Conservation (phyloP, 495 filamentous ascomycete genomes). For the Saxispiralis lemnorum region DNA sequence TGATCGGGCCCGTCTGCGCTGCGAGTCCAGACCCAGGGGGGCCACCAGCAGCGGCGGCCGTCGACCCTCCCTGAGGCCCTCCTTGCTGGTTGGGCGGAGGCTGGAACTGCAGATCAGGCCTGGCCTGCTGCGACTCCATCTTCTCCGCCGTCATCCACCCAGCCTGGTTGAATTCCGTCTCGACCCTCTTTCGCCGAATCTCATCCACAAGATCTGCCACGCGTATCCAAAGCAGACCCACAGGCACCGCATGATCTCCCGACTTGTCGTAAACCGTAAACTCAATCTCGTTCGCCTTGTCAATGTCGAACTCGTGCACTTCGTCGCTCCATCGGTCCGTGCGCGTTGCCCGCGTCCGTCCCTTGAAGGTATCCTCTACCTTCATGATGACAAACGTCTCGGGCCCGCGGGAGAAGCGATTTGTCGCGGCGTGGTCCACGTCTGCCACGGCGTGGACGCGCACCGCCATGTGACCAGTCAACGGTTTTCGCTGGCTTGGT, state of each 20-base stretch:
- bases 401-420: constrained; percentile 71
- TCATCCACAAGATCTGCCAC: constrained; percentile 96
- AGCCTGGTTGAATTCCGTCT: constrained; percentile 71
- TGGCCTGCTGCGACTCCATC: constrained; percentile 43
- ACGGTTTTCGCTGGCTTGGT: constrained; percentile 81
- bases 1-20: constrained; percentile 35
- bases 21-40: constrained; percentile 23
- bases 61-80: constrained; percentile 15
- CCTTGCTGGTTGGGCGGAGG: constrained; percentile 24
- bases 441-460: constrained; percentile 77
- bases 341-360: constrained; percentile 69
- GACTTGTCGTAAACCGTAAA: constrained; percentile 93
- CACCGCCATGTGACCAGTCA: constrained; percentile 76
- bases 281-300: constrained; percentile 97
- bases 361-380: constrained; percentile 81
- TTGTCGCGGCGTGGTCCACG: constrained; percentile 81
- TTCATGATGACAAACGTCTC: constrained; percentile 93
- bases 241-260: constrained; percentile 74
- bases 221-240: constrained; percentile 87
- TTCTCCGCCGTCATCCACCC: constrained; percentile 96
- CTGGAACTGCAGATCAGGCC: constrained; percentile 26
- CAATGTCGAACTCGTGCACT: constrained; percentile 73
- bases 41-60: constrained; percentile 19
- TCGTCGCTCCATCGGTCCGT: constrained; percentile 86
- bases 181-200: constrained; percentile 92